Conservation (phyloP, 73 alveolate species). For the Durusdinium trenchii region DNA sequence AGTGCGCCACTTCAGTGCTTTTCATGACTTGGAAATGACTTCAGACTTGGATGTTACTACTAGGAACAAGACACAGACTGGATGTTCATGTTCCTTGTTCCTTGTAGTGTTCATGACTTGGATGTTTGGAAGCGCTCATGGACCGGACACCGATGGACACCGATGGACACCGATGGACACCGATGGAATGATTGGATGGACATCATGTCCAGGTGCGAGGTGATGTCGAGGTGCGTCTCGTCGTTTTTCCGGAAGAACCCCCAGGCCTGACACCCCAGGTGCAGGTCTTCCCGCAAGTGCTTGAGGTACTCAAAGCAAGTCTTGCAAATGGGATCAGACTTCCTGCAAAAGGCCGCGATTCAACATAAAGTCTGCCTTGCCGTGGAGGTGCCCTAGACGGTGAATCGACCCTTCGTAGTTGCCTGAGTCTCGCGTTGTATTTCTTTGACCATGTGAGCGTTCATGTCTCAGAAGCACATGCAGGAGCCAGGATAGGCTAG, state of each 20-base stretch:
- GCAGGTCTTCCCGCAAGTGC: too few species aligned
- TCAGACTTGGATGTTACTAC: too few species aligned
- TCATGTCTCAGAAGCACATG: too few species aligned
- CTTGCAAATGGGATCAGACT: background rate
- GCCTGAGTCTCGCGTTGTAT: too few species aligned
- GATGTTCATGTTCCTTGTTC: too few species aligned
- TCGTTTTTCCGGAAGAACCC: background rate
- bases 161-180: background rate
- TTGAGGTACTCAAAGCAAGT: conserved; percentile 41
- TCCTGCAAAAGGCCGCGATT: conserved; percentile 30
- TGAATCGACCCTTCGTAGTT: too few species aligned
- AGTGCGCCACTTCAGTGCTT: background rate
- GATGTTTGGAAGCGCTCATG: background rate
- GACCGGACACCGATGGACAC: background rate
- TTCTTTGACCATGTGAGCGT: too few species aligned
- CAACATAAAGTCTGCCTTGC: conserved; percentile 34
- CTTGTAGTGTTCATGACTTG: too few species aligned
- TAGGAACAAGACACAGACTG: too few species aligned
- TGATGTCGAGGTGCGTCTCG: background rate
- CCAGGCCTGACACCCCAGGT: too few species aligned
- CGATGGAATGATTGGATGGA: background rate
- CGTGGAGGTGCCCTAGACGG: conserved; percentile 10
- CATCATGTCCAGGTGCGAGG: background rate
- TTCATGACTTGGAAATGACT: background rate
- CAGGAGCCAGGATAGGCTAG: too few species aligned